Conservation (phyloP, 1,284 basidiomycete species). For the Phlebopus sp. region DNA sequence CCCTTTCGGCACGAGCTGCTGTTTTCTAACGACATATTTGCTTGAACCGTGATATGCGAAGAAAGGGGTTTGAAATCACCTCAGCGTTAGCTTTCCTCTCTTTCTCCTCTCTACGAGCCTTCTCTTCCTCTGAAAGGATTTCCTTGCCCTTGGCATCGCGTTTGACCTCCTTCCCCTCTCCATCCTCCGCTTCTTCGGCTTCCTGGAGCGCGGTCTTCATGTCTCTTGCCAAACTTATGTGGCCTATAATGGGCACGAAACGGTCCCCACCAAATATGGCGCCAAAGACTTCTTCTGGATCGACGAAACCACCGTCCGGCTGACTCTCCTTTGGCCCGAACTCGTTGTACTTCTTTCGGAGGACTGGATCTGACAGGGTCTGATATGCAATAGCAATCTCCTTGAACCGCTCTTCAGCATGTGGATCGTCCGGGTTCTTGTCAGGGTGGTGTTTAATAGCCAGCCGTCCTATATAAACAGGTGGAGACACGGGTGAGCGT, state of each 20-base stretch:
- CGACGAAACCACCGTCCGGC: conserved; percentile 72
- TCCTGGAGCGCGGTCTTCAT: conserved; percentile 99
- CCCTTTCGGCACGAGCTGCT: conserved; percentile 72
- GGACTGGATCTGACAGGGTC: conserved; percentile 81
- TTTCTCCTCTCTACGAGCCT: conserved; percentile 76
- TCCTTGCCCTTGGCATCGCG: conserved; percentile 68
- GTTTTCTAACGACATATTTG: conserved; percentile 59
- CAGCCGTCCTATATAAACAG: conserved; percentile 62
- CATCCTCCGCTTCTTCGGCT: conserved; percentile 75
- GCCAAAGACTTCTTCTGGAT: conserved; percentile 84
- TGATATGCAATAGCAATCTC: conserved; percentile 87
- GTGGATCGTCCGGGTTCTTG: conserved; percentile 92
- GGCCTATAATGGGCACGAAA: conserved; percentile 81
- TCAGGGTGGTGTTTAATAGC: conserved; percentile 93
- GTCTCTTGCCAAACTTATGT: conserved; percentile 84
- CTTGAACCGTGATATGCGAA: conserved; percentile 3
- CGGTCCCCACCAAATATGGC: conserved; percentile 89
- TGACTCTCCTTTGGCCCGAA: conserved; percentile 79
- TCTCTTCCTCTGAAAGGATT: conserved; percentile 81
- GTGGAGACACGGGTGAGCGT: no score
- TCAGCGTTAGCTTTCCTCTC: conserved; percentile 66
- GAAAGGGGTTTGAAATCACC: conserved; percentile 37
- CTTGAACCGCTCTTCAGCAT: conserved; percentile 89
- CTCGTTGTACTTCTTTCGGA: conserved; percentile 94
- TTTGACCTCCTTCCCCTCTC: conserved; percentile 39